A percentile compares a stretch with the other conserved stretches of the same genome.
Conservation (phyloP, 2,329 filamentous ascomycete genomes). For the Diaporthe citriasiana region DNA sequence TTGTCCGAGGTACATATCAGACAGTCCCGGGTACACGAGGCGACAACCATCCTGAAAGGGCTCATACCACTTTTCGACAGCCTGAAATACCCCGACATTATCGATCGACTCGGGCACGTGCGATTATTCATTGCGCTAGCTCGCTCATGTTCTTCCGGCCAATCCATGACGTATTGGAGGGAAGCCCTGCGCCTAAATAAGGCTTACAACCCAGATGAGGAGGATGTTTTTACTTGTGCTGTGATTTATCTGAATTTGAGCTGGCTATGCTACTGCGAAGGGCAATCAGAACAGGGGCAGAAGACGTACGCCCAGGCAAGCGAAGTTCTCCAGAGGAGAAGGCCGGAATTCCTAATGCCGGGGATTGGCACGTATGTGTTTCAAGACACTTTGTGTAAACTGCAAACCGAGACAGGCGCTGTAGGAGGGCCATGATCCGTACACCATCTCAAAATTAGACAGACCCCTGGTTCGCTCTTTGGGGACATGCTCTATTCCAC, state of each 20-base stretch:
- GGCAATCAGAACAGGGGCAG: neutral
- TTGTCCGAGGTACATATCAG: constrained; percentile 4
- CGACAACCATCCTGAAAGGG: neutral
- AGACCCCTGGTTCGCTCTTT: neutral
- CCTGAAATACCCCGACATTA: neutral
- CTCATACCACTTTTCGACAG: neutral
- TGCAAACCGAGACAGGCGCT: neutral
- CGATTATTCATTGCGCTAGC: neutral
- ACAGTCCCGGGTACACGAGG: neutral
- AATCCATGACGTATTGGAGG: neutral
- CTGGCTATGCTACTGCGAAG: constrained; percentile 7
- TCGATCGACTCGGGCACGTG: constrained; percentile 8
- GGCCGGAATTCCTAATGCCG: neutral
- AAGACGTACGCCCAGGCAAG: neutral
- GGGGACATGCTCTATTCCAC: neutral
- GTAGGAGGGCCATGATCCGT: neutral
- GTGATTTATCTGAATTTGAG: constrained; percentile 23
- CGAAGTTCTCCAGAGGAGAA: neutral
- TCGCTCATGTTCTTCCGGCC: neutral
- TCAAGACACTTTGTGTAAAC: neutral
- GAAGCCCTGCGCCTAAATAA: constrained; percentile 3
- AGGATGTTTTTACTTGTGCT: constrained; percentile 16
- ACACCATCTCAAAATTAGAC: neutral
- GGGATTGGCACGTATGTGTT: constrained; percentile 11
- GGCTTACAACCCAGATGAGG: constrained; percentile 12